Evolutionary conservation across 2,329 filamentous ascomycete genomes (phyloP).

Genomic region (Chrysoporthe deuterocubensis): DNA sequence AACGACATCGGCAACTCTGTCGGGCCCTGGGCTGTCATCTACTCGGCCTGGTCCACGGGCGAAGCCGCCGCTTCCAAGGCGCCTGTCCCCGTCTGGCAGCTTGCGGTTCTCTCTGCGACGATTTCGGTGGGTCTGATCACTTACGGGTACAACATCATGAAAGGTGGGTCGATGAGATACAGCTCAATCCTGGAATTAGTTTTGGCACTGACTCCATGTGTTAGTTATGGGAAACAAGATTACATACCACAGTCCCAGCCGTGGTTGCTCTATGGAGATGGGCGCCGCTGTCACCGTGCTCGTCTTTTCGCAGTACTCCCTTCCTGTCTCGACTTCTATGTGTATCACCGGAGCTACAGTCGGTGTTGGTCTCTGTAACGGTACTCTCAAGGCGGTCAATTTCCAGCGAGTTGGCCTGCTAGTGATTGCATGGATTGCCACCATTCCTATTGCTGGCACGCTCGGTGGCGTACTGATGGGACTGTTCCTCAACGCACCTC

Average conservation of each 20-base stretch:
- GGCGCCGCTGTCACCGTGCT: slow-evolving; percentile 78
- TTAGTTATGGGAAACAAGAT: slow-evolving; percentile 81
- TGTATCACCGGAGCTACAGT: slow-evolving; percentile 82
- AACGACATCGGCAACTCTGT: slow-evolving; percentile 77
- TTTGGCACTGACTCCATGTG: slow-evolving; percentile 20
- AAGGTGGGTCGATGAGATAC: slow-evolving; percentile 52
- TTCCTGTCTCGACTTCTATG: slow-evolving; percentile 78
- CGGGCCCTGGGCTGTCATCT: slow-evolving; percentile 72
- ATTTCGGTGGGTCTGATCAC: slow-evolving; percentile 72
- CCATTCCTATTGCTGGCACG: slow-evolving; percentile 65
- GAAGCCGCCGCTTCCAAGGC: slow-evolving; percentile 64
- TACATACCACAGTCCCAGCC: slow-evolving; percentile 66
- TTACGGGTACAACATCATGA: slow-evolving; percentile 86
- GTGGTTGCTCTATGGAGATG: slow-evolving; percentile 76
- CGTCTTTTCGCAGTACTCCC: slow-evolving; percentile 74
- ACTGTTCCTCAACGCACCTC: slow-evolving; percentile 60
- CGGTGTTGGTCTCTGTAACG: slow-evolving; percentile 78
- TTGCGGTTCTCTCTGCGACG: slow-evolving; percentile 67
- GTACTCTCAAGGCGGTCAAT: slow-evolving; percentile 73
- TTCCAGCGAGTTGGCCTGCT: slow-evolving; percentile 73
- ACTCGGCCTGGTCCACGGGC: slow-evolving; percentile 69
- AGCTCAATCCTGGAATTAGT: not conserved
- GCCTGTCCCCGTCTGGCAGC: slow-evolving; percentile 74
- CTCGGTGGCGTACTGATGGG: slow-evolving; percentile 57
- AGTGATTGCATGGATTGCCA: slow-evolving; percentile 68